These are phyloP conservation scores for Xylariaceae sp. DNA, from an alignment of 2,329 filamentous ascomycete genomes.

Conservation along the genomic window DNA sequence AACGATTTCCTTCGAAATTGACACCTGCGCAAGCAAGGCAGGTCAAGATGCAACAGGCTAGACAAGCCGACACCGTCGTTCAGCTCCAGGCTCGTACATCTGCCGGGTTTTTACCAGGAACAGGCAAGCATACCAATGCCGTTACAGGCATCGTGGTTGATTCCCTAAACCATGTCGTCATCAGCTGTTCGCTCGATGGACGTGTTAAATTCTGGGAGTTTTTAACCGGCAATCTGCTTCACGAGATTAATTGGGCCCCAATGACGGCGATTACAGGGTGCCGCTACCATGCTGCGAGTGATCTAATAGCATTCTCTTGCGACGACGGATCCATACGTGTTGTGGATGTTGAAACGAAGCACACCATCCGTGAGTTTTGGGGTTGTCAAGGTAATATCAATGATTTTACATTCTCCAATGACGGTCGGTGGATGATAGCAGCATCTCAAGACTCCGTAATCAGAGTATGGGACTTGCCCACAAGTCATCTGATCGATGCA, in stretches of 20 bases:
- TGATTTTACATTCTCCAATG: slow-evolving; percentile 85
- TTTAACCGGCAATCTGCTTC: slow-evolving; percentile 70
- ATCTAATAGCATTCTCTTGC: slow-evolving; percentile 84
- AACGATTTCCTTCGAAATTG: slow-evolving; percentile 78
- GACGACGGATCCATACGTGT: slow-evolving; percentile 85
- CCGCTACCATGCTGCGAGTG: slow-evolving; percentile 77
- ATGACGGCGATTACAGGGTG: slow-evolving; percentile 74
- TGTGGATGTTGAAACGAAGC: slow-evolving; percentile 85
- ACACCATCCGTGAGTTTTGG: slow-evolving; percentile 90
- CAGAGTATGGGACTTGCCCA: slow-evolving; percentile 92
- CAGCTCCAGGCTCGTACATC: slow-evolving; percentile 49
- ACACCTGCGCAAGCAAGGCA: slow-evolving; percentile 77
- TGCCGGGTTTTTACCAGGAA: slow-evolving; percentile 45
- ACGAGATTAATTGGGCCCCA: slow-evolving; percentile 80
- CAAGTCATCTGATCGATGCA: slow-evolving; percentile 90
- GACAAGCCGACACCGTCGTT: slow-evolving; percentile 55
- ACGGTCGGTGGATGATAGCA: slow-evolving; percentile 90
- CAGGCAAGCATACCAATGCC: slow-evolving; percentile 74
- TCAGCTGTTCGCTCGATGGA: slow-evolving; percentile 86
- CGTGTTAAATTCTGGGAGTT: slow-evolving; percentile 99
- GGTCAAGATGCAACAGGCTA: slow-evolving; percentile 63
- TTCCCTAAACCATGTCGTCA: slow-evolving; percentile 78
- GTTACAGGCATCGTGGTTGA: slow-evolving; percentile 88
- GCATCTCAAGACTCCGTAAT: slow-evolving; percentile 78
- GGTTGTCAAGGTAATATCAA: slow-evolving; percentile 71